These are phyloP conservation scores for Stagonosporopsis tanaceti DNA, from an alignment of 2,329 filamentous ascomycete species.

Conservation along the genomic window DNA sequence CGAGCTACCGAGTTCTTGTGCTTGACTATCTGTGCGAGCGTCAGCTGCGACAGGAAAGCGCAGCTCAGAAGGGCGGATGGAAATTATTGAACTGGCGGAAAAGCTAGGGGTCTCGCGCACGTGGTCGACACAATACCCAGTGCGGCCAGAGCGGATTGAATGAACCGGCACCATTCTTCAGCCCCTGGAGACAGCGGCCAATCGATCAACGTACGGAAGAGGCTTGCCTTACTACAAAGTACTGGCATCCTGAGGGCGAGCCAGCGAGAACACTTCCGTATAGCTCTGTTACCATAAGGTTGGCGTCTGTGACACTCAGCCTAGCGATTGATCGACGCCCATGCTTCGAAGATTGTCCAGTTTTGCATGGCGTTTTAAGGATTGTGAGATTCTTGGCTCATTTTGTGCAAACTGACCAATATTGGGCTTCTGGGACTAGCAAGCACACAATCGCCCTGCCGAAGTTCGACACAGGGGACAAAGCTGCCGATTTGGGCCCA, in stretches of 20 bases:
- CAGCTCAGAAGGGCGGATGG: not conserved
- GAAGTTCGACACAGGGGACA: not conserved
- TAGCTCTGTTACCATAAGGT: not conserved
- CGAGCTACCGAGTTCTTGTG: conserved; percentile 23
- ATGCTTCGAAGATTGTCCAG: too few species aligned
- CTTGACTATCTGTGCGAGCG: conserved; percentile 10
- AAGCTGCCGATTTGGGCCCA: not conserved
- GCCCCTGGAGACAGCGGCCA: too few species aligned
- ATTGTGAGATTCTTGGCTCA: not conserved
- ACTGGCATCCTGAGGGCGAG: not conserved
- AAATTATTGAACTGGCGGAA: conserved; percentile 6
- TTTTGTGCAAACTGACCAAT: not conserved
- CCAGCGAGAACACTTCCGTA: not conserved
- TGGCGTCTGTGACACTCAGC: not conserved
- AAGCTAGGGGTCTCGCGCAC: not conserved
- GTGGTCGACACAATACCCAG: not conserved
- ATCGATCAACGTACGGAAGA: not conserved
- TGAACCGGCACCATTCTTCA: not conserved
- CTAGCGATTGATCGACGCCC: not conserved
- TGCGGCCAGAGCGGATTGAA: not conserved
- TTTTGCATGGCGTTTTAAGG: too few species aligned
- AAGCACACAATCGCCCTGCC: not conserved
- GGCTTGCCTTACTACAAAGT: not conserved
- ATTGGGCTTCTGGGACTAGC: not conserved
- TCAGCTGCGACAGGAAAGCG: not conserved